Conservation (phyloP, 345 rosid genomes). For the Zanthoxylum bungeanum region DNA sequence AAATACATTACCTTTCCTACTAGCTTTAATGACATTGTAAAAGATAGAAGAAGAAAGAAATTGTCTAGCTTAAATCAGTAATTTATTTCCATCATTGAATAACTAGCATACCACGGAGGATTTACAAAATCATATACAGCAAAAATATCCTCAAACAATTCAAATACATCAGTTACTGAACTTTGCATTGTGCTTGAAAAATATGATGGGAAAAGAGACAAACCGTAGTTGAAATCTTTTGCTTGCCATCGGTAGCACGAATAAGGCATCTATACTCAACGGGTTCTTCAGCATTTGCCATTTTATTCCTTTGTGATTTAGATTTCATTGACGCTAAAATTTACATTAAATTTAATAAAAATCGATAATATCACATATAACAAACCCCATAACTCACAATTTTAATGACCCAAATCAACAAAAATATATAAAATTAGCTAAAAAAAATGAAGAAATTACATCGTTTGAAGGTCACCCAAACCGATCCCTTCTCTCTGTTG, state of each 20-base stretch:
- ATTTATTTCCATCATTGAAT: background rate
- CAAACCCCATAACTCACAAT: background rate
- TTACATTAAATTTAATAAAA: conserved; percentile 6
- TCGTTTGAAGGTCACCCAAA: conserved; percentile 95
- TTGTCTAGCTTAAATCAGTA: background rate
- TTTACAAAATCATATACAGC: too few species aligned
- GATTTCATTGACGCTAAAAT: conserved; percentile 70
- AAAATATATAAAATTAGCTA: too few species aligned
- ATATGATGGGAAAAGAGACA: conserved; percentile 1
- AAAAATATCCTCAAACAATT: background rate
- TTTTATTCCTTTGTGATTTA: conserved; percentile 70
- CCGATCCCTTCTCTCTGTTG: conserved; percentile 77
- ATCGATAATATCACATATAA: background rate
- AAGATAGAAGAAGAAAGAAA: too few species aligned
- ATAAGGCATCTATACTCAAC: conserved; percentile 84
- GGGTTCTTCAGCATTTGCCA: conserved; percentile 51
- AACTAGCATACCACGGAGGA: too few species aligned
- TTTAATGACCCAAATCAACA: background rate
- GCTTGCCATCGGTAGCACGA: conserved; percentile 86
- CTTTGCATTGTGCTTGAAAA: background rate
- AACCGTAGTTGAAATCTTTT: conserved; percentile 83
- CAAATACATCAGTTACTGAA: background rate
- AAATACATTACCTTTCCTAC: too few species aligned
- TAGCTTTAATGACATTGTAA: too few species aligned
- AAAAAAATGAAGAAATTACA: conserved; percentile 36